These are phyloP conservation scores for Myxozyma neglecta DNA, from an alignment of 805 yeast genomes.

Conservation along the genomic window DNA sequence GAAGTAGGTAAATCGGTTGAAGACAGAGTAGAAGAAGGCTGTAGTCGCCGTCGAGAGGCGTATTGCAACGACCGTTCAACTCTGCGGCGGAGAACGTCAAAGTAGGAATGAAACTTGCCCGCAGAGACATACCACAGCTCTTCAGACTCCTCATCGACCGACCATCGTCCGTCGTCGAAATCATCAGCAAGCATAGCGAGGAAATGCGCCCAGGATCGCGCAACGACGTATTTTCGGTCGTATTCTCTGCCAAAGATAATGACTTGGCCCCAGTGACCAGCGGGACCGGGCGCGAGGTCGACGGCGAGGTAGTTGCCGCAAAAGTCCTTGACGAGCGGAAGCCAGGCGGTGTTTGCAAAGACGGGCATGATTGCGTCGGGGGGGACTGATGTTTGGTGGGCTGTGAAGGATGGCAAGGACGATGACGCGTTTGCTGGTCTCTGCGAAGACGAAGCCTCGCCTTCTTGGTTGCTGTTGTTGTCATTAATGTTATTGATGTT, in stretches of 20 bases:
- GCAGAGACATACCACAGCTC: conserved; percentile 53
- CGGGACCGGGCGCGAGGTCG: conserved; percentile 79
- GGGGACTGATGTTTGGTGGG: conserved; percentile 66
- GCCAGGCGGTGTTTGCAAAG: conserved; percentile 90
- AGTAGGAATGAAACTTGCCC: conserved; percentile 70
- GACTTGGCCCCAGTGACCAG: conserved; percentile 85
- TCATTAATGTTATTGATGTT: too few relatives aligned
- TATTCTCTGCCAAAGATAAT: conserved; percentile 92
- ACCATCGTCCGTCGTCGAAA: conserved; percentile 79
- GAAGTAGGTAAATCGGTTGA: background rate
- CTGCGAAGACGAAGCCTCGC: background rate
- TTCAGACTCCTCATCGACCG: conserved; percentile 62
- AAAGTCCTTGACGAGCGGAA: conserved; percentile 84
- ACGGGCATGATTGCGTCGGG: conserved; percentile 68
- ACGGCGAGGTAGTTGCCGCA: conserved; percentile 91
- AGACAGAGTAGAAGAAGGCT: background rate
- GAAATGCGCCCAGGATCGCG: conserved; percentile 88
- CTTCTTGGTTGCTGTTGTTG: too few relatives aligned
- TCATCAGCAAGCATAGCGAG: conserved; percentile 80
- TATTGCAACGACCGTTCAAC: conserved; percentile 37
- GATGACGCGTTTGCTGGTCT: conserved; percentile 10
- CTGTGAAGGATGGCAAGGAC: conserved; percentile 36
- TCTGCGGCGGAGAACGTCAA: conserved; percentile 54
- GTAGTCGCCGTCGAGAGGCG: background rate
- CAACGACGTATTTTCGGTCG: conserved; percentile 83